Conservation (phyloP, 208 protist genomes). For the Acanthamoeba triangularis region DNA sequence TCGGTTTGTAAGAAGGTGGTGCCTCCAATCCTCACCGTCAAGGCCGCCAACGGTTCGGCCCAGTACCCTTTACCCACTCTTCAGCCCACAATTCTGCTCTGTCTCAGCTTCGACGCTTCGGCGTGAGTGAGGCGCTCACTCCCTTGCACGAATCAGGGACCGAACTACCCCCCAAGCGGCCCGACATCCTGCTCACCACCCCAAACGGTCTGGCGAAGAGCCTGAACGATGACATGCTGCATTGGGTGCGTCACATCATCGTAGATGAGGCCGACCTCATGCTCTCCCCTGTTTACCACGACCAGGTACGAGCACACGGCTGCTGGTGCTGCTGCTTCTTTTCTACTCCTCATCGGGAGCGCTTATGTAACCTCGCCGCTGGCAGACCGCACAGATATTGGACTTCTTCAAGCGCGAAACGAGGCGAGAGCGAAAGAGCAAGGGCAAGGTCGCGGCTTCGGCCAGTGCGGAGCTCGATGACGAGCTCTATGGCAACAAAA, state of each 20-base stretch:
- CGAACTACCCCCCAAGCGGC: neutral
- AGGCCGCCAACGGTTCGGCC: neutral
- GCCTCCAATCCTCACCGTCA: neutral
- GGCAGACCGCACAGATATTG: neutral
- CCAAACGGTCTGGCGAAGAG: neutral
- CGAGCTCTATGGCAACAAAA: neutral
- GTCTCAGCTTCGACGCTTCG: no score
- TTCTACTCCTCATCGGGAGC: neutral
- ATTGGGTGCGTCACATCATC: constrained; percentile 8
- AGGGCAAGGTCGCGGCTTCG: neutral
- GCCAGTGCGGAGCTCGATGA: neutral
- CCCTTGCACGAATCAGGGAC: neutral
- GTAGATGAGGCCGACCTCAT: constrained; percentile 59
- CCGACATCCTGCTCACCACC: neutral
- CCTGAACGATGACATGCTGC: constrained; percentile 13
- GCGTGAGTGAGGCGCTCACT: no score
- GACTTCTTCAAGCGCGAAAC: constrained; percentile 33
- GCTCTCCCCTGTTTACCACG: constrained; percentile 45
- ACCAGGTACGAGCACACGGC: neutral
- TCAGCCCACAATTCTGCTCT: no score
- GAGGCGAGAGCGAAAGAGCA: neutral
- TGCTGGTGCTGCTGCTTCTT: neutral
- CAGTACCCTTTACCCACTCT: neutral
- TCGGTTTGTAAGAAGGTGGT: neutral
- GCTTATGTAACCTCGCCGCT: no score